phyloP scores from a whole-genome alignment of 495 filamentous ascomycete species.

The Aspergillus hancockii region DNA sequence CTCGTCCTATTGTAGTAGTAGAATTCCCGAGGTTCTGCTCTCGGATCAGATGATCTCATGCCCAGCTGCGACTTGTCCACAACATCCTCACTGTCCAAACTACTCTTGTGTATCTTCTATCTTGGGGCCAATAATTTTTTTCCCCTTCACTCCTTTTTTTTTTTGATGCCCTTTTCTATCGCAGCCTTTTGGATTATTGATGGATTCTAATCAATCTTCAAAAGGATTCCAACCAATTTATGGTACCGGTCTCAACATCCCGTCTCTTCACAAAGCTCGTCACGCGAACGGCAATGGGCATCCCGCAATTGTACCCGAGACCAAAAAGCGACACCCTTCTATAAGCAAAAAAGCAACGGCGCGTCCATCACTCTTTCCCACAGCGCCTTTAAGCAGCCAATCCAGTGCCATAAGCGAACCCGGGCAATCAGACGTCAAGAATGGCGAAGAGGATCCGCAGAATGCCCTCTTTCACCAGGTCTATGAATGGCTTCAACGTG shows the following conservation, averaged over 20 bases:
- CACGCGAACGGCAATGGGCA: conserved; percentile 25
- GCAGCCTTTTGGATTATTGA: conserved; percentile 15
- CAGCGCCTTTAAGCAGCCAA: conserved; percentile 33
- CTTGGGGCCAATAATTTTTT: neutral
- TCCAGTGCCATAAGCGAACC: conserved; percentile 29
- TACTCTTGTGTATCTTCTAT: conserved; percentile 1
- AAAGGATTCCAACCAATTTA: conserved; percentile 32
- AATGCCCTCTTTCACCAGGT: conserved; percentile 66
- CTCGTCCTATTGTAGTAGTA: conserved; percentile 25
- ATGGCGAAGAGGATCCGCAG: conserved; percentile 36
- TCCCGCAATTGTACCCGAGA: conserved; percentile 27
- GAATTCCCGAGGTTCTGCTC: conserved; percentile 16
- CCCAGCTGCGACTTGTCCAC: conserved; percentile 18
- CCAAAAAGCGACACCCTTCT: conserved; percentile 31
- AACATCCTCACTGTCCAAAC: neutral
- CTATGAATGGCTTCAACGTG: conserved; percentile 74
- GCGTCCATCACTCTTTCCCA: conserved; percentile 26
- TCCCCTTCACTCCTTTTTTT: neutral
- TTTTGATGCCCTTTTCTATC: neutral
- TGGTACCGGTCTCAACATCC: conserved; percentile 32
- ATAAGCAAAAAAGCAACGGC: conserved; percentile 30
- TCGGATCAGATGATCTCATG: conserved; percentile 26
- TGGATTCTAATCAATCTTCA: conserved; percentile 32
- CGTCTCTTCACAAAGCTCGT: conserved; percentile 28
- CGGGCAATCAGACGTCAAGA: conserved; percentile 30